These are phyloP conservation scores for Candida odintsovae DNA, from an alignment of 805 yeast genomes.

Conservation along the genomic window DNA sequence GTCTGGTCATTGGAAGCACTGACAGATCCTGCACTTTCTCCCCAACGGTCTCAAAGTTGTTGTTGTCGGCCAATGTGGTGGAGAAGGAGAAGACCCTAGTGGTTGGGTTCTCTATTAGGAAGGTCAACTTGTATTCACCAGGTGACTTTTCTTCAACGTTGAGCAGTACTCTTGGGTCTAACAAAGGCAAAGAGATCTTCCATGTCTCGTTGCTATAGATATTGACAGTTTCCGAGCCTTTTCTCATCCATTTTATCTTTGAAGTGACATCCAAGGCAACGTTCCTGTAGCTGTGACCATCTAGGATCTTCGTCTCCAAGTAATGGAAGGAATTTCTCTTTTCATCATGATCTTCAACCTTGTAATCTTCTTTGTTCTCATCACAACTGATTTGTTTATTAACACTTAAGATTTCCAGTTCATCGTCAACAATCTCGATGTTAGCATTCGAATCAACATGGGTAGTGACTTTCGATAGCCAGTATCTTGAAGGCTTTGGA, in stretches of 20 bases:
- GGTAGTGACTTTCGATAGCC: conserved; percentile 31
- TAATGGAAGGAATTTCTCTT: conserved; percentile 14
- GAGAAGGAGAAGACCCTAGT: conserved; percentile 60
- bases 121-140: conserved; percentile 32
- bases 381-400: conserved; percentile 29
- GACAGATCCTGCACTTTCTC: conserved; percentile 20
- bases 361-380: conserved; percentile 11
- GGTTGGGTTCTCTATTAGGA: conserved; percentile 70
- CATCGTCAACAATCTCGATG: conserved; percentile 31
- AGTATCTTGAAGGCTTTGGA: conserved; percentile 30
- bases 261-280: conserved; percentile 26
- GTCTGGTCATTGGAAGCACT: conserved; percentile 58
- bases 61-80: conserved; percentile 35
- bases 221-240: conserved; percentile 20
- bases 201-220: conserved; percentile 33
- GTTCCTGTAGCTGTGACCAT: conserved; percentile 34
- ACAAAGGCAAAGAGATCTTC: conserved; percentile 52
- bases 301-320: conserved; percentile 30
- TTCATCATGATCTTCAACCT: conserved; percentile 2
- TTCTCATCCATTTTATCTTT: conserved; percentile 31
- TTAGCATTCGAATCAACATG: conserved; percentile 12
- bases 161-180: conserved; percentile 65
- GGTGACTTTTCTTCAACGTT: conserved; percentile 19
- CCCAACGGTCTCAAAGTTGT: conserved; percentile 32
- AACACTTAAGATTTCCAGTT: conserved; percentile 26